A percentile compares a stretch with the other conserved stretches of the same genome.
These are phyloP conservation scores for Glonium stellatum DNA, from an alignment of 495 filamentous ascomycete genomes.

Conservation along the genomic window DNA sequence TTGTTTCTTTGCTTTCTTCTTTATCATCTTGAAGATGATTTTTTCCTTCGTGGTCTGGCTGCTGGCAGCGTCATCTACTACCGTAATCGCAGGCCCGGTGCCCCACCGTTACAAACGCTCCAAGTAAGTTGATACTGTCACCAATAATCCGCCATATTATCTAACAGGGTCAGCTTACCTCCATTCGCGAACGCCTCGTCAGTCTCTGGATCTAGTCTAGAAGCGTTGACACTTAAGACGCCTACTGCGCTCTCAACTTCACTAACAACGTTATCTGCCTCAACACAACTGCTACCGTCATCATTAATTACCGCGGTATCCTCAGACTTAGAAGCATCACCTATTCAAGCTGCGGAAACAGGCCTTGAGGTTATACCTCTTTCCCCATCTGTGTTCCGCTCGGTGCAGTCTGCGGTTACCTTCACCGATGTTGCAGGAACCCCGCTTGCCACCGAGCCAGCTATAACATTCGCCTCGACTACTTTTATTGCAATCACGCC, in stretches of 20 bases:
- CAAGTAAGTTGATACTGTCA: constrained; percentile 5
- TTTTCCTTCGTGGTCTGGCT: constrained; percentile 16
- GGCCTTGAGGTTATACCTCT: constrained; percentile 15
- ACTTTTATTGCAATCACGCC: constrained; percentile 9
- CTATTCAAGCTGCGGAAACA: constrained; percentile 7
- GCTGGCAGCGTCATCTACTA: constrained; percentile 26
- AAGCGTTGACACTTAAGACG: neutral
- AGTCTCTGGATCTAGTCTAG: neutral
- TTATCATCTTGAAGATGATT: constrained; percentile 19
- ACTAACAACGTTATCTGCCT: neutral
- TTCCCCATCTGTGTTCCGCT: constrained; percentile 5
- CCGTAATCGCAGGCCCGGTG: constrained; percentile 24
- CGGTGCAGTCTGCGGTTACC: constrained; percentile 9
- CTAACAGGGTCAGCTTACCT: constrained; percentile 8
- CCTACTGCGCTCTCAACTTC: constrained; percentile 1
- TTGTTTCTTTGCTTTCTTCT: constrained; percentile 14
- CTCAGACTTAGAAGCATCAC: neutral
- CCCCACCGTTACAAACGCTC: constrained; percentile 16
- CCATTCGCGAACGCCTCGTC: constrained; percentile 19
- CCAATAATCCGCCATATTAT: neutral
- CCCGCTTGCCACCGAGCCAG: constrained; percentile 8
- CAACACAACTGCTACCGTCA: neutral
- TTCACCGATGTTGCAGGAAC: constrained; percentile 12
- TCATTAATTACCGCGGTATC: neutral
- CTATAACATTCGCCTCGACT: constrained; percentile 7